Base-by-base conservation (phyloP, 2,329 filamentous ascomycete genomes). In the Hypomyces perniciosus region DNA sequence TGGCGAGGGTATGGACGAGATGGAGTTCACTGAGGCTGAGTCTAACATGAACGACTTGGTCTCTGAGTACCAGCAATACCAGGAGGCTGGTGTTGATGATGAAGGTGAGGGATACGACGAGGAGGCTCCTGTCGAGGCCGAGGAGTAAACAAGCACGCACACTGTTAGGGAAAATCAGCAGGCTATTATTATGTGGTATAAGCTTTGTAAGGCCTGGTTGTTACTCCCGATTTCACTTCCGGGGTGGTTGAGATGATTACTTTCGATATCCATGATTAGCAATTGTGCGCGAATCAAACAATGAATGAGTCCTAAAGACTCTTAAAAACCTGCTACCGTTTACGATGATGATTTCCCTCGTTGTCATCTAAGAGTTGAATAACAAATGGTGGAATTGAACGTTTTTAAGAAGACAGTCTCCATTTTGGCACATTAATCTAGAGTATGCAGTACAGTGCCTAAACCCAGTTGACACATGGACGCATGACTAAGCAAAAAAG, bases 21-120 rank as follows among this genome's bases (percentile, higher is more conserved):
- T 99, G 93, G 93, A 99, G 81, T 99, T 99, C 82, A 99, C 93
- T 71, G 93, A 99, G 84, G 93, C 93, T 65, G 93, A 99, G 86
- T 95, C 89, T 78, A 99, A 99, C 83, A 97, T 99, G 93, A 97
- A 99, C 81, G 93, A 99, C 75, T 80, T 99, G 70, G 92, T 99
- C 67, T 95, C 90, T 56, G 93, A 99, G 77, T 99, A 99, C 82
- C 93, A 97, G 84, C 93, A 99, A 77, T 99, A 99, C 85, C 93
- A 99, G 84, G 93, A 99, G 75, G 93, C 93, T 71, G 88, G 89
- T 67, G 84, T 96, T 75, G 95, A 93, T 56, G 93, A 99, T 77
- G 92, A 90, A 65, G 92, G 97, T 77, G 91, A 96, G 78, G 90
- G 95, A 72, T 91, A 95, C 71, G 87, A 86, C 66, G 90, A 93